Conservation (phyloP, 2,329 filamentous ascomycete genomes). For the Tolypocladium endophyticum region DNA sequence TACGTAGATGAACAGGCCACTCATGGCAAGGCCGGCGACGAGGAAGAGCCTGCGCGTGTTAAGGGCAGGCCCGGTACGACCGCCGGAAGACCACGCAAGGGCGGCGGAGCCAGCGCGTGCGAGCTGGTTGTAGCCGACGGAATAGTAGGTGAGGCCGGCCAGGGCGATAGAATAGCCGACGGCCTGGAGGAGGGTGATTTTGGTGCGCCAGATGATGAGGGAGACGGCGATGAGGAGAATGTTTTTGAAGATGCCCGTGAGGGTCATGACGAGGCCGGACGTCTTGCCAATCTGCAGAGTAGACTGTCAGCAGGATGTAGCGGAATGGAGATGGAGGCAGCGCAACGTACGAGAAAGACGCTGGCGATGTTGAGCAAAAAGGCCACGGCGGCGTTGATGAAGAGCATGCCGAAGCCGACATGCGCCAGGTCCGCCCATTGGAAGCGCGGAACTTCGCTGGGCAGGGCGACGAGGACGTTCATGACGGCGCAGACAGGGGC, state of each 20-base stretch:
- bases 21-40: conserved; percentile 4
- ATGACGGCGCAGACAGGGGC: conserved; percentile 74
- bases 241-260: conserved; percentile 80
- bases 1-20: conserved; percentile 8
- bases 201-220: conserved; percentile 68
- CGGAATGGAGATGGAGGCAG: neutral
- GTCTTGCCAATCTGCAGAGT: conserved; percentile 67
- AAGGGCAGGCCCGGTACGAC: conserved; percentile 1
- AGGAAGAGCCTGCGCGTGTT: conserved; percentile 6
- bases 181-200: conserved; percentile 59
- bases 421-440: conserved; percentile 54
- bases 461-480: conserved; percentile 61
- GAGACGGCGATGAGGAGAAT: conserved; percentile 71
- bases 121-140: conserved; percentile 26
- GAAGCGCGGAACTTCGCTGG: conserved; percentile 59
- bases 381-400: conserved; percentile 67
- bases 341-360: conserved; percentile 63
- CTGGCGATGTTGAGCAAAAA: conserved; percentile 76
- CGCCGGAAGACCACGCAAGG: conserved; percentile 12
- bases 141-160: conserved; percentile 38
- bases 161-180: conserved; percentile 68
- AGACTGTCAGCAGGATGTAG: neutral
- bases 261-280: conserved; percentile 73
- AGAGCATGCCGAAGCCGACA: conserved; percentile 53
- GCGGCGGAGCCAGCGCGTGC: conserved; percentile 11